Conservation (phyloP, 2,329 filamentous ascomycete species). For the Hymenoscyphus occultus region DNA sequence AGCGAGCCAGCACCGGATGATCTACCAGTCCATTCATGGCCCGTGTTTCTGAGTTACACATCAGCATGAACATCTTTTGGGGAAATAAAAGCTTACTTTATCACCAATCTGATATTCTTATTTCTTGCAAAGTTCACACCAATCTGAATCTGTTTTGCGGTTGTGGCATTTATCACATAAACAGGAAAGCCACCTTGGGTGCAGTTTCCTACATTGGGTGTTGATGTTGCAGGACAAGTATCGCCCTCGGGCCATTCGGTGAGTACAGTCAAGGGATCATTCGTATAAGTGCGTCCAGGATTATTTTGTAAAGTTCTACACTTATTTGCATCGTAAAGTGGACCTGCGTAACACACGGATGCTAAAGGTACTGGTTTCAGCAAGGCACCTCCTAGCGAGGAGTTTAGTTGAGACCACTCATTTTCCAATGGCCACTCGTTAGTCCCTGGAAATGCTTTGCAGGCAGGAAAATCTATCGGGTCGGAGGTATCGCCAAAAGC, state of each 20-base stretch:
- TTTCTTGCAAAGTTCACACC: slow-evolving; percentile 34
- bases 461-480: background rate
- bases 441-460: slow-evolving; percentile 21
- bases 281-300: slow-evolving; percentile 26
- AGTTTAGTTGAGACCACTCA: slow-evolving; percentile 47
- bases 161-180: slow-evolving; percentile 38
- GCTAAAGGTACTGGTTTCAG: slow-evolving; percentile 43
- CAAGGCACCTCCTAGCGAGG: slow-evolving; percentile 42
- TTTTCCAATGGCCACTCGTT: slow-evolving; percentile 45
- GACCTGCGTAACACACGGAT: slow-evolving; percentile 42
- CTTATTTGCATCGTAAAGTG: slow-evolving; percentile 32
- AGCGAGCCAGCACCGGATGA: slow-evolving; percentile 39
- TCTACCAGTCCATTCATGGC: slow-evolving; percentile 46
- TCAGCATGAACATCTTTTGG: background rate
- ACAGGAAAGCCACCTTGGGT: slow-evolving; percentile 29
- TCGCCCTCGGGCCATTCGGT: slow-evolving; percentile 43
- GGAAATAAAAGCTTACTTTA: slow-evolving; percentile 15
- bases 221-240: slow-evolving; percentile 10
- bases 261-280: slow-evolving; percentile 44
- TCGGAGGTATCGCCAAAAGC: slow-evolving; percentile 41
- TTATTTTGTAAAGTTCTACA: slow-evolving; percentile 35
- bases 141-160: slow-evolving; percentile 30
- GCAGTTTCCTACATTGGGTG: slow-evolving; percentile 19
- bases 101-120: slow-evolving; percentile 17
- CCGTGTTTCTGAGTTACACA: slow-evolving; percentile 41